Conservation (phyloP, 225 moss, liverwort and hornwort species). For the Ulota crispa region DNA sequence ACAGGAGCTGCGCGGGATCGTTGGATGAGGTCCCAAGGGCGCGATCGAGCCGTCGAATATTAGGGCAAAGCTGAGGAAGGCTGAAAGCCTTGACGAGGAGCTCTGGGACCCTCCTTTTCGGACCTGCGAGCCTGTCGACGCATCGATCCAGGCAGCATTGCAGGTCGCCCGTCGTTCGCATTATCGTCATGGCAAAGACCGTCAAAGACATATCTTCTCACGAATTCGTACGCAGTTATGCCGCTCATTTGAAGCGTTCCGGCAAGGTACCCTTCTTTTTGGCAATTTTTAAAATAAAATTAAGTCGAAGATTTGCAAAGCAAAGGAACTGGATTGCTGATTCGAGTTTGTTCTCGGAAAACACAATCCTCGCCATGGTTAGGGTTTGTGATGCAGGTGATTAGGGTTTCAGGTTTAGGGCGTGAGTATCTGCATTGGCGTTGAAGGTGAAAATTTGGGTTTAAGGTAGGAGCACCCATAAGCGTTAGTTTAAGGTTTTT, state of each 20-base stretch:
- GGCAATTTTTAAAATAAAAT: neutral
- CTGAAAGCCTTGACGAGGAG: neutral
- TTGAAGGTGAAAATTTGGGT: neutral
- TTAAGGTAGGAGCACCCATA: no score
- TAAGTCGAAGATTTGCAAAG: neutral
- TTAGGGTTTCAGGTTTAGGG: slow-evolving; percentile 2
- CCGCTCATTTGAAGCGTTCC: slow-evolving; percentile 74
- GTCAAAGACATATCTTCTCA: slow-evolving; percentile 77
- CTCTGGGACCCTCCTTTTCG: accelerated
- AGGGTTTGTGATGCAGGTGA: neutral
- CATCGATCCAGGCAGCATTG: neutral
- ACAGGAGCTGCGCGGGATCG: neutral
- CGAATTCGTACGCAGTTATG: slow-evolving; percentile 70
- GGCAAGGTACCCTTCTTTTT: slow-evolving; percentile 43
- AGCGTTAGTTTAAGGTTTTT: no score
- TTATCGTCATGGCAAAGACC: slow-evolving; percentile 53
- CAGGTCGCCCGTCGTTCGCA: slow-evolving; percentile 20
- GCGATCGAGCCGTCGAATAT: slow-evolving; percentile 11
- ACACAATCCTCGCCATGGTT: neutral
- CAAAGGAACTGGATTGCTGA: neutral
- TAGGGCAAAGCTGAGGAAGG: slow-evolving; percentile 8
- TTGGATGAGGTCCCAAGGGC: neutral
- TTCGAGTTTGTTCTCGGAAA: neutral
- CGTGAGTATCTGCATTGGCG: neutral
- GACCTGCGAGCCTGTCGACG: neutral